phyloP scores from a whole-genome alignment of 495 filamentous ascomycete species.

The Hypomontagnella monticulosa region DNA sequence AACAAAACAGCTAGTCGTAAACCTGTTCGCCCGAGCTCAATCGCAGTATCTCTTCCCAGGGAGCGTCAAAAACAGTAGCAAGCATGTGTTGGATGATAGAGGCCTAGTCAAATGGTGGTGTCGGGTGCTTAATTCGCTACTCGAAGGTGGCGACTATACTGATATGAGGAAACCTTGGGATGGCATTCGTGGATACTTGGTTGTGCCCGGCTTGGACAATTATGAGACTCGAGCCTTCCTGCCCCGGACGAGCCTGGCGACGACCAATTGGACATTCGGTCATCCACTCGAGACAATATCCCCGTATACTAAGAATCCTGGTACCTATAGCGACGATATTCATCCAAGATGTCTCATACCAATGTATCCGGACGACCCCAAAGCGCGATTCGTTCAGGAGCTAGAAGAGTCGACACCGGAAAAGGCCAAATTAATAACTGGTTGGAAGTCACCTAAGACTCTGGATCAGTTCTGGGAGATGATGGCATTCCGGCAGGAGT shows the following conservation, averaged over 20 bases:
- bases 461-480: constrained; percentile 97
- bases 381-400: constrained; percentile 88
- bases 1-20: constrained; percentile 80
- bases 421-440: constrained; percentile 53
- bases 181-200: constrained; percentile 74
- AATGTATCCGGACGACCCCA: constrained; percentile 94
- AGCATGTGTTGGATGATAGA: constrained; percentile 93
- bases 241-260: constrained; percentile 53
- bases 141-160: constrained; percentile 55
- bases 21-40: constrained; percentile 91
- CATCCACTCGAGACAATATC: constrained; percentile 69
- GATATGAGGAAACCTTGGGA: constrained; percentile 45
- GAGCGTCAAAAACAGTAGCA: constrained; percentile 82
- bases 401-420: constrained; percentile 80
- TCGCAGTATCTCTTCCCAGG: constrained; percentile 95
- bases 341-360: constrained; percentile 90
- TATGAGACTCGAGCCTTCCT: constrained; percentile 75
- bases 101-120: constrained; percentile 97
- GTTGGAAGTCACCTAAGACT: constrained; percentile 83
- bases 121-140: constrained; percentile 79
- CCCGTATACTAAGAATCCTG: constrained; percentile 68
- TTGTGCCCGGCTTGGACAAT: constrained; percentile 84
- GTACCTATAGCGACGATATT: constrained; percentile 50
- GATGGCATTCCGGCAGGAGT: constrained; percentile 97
- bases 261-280: constrained; percentile 61